phyloP scores from a whole-genome alignment of 192 early-diverging fungal species.

The Umbelopsis vinacea region DNA sequence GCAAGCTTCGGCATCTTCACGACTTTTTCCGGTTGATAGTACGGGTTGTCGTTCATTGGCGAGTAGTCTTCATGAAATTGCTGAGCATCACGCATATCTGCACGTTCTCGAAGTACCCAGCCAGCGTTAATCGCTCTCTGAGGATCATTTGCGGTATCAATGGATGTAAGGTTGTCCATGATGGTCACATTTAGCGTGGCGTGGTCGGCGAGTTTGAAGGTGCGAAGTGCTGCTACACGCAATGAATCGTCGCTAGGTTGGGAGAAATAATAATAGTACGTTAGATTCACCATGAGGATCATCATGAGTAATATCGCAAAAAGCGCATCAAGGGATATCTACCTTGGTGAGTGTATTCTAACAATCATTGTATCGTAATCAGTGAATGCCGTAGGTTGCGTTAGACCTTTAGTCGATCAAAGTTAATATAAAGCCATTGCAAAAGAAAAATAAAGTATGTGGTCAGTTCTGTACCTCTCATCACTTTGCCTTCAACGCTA shows the following conservation, averaged over 20 bases:
- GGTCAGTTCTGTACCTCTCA: not conserved
- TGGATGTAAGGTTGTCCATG: conserved; percentile 3
- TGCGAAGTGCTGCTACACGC: not conserved
- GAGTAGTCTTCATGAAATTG: not conserved
- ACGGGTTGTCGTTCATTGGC: not conserved
- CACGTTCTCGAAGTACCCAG: not conserved
- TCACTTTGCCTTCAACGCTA: conserved; percentile 4
- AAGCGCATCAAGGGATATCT: not conserved
- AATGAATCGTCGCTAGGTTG: not conserved
- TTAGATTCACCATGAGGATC: not conserved
- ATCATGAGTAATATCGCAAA: not conserved
- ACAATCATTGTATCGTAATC: not conserved
- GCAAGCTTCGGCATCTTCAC: conserved; percentile 6
- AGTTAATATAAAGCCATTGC: not conserved
- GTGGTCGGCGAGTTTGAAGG: not conserved
- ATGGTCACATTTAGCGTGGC: not conserved
- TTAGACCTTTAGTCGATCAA: not conserved
- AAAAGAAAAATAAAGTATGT: not conserved
- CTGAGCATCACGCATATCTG: not conserved
- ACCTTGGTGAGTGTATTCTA: not conserved
- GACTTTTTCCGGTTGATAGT: conserved; percentile 1
- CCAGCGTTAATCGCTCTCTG: not conserved
- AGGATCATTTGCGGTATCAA: not conserved
- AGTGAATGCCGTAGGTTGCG: not conserved
- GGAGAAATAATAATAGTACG: not conserved